phyloP scores from a whole-genome alignment of 1,139 yeast genomes.

The Protomyces inundatus region DNA sequence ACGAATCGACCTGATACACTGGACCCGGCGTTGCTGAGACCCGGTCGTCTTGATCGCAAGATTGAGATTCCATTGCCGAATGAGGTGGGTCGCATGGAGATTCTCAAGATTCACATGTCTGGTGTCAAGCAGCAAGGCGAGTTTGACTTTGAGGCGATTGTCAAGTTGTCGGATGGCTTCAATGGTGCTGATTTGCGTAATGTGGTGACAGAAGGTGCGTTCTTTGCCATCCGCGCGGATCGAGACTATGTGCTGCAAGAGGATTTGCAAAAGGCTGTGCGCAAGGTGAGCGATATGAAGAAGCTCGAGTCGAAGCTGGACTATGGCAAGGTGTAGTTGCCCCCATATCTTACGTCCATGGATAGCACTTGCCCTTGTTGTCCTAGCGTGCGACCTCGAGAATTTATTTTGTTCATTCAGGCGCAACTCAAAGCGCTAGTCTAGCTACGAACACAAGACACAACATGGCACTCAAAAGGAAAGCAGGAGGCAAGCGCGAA shows the following conservation, averaged over 20 bases:
- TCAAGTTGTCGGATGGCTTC: slow-evolving; percentile 97
- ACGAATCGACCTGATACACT: slow-evolving; percentile 97
- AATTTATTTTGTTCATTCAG: neutral
- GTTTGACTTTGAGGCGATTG: slow-evolving; percentile 93
- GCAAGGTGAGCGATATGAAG: slow-evolving; percentile 95
- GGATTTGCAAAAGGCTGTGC: slow-evolving; percentile 94
- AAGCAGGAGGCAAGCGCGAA: neutral
- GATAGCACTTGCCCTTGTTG: neutral
- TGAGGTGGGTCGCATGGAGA: slow-evolving; percentile 91
- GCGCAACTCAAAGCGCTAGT: neutral
- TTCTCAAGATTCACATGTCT: slow-evolving; percentile 88
- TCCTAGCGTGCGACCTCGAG: neutral
- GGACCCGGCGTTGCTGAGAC: slow-evolving; percentile 97
- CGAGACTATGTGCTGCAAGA: slow-evolving; percentile 90
- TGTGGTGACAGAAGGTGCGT: slow-evolving; percentile 98
- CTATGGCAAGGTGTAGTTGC: slow-evolving; percentile 41
- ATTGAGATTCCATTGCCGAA: slow-evolving; percentile 95
- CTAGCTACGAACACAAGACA: neutral
- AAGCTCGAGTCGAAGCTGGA: slow-evolving; percentile 94
- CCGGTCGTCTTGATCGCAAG: slow-evolving; percentile 96
- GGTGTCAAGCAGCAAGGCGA: slow-evolving; percentile 89
- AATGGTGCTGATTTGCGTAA: slow-evolving; percentile 99
- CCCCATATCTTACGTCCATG: neutral
- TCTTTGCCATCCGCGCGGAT: slow-evolving; percentile 96
- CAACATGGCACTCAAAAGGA: neutral